phyloP scores from a whole-genome alignment of 2,329 filamentous ascomycete genomes.

The Xenoacremonium recifei region DNA sequence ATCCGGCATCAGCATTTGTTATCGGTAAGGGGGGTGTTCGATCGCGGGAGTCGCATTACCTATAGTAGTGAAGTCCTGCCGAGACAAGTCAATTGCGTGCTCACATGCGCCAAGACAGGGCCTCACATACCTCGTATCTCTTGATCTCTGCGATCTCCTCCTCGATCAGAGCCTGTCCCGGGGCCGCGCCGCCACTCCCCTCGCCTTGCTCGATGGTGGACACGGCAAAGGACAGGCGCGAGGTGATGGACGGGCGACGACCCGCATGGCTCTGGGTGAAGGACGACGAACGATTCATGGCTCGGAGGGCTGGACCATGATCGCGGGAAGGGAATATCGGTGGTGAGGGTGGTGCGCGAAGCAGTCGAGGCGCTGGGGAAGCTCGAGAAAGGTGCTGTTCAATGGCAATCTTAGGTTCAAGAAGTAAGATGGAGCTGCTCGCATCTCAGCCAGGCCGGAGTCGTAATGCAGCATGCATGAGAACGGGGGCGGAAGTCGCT shows the following conservation, averaged over 20 bases:
- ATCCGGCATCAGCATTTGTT: conserved; percentile 30
- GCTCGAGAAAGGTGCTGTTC: too few species aligned
- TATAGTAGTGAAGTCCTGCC: conserved; percentile 88
- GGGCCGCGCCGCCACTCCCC: conserved; percentile 45
- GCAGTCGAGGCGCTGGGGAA: background rate
- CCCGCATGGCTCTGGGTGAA: conserved; percentile 33
- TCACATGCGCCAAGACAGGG: background rate
- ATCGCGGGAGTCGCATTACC: conserved; percentile 44
- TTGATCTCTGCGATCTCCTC: conserved; percentile 98
- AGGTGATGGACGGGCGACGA: conserved; percentile 58
- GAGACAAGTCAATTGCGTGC: conserved; percentile 19
- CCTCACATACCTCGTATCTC: conserved; percentile 72
- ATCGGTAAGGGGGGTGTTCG: background rate
- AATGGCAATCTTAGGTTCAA: conserved; percentile 2
- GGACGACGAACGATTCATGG: conserved; percentile 55
- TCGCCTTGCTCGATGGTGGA: conserved; percentile 65
- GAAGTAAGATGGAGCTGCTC: conserved; percentile 2
- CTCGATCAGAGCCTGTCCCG: conserved; percentile 70
- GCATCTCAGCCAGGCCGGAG: conserved; percentile 10
- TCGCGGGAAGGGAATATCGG: conserved; percentile 19
- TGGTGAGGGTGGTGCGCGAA: conserved; percentile 1
- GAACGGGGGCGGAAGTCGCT: conserved; percentile 7
- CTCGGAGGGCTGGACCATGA: conserved; percentile 38
- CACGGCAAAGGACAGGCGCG: conserved; percentile 66
- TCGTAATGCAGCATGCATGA: conserved; percentile 12